A percentile compares a stretch with the other conserved stretches of the same genome.
Evolutionary conservation across 768 basidiomycete genomes (phyloP).

Genomic region (Suillus subaureus): DNA sequence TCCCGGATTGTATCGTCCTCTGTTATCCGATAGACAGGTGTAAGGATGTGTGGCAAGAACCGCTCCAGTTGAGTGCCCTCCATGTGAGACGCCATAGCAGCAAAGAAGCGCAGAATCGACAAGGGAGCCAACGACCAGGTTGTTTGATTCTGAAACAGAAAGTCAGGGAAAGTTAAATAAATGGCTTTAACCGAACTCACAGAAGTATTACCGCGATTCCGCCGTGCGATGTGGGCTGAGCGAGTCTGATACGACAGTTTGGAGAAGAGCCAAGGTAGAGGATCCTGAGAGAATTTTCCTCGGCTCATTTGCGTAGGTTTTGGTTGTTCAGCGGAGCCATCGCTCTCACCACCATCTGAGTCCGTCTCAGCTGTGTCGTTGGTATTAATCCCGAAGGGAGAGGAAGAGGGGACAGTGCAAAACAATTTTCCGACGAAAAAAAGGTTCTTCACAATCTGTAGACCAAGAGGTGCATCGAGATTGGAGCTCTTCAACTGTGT

Average conservation of each 20-base stretch:
- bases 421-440: conserved; percentile 93
- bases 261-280: conserved; percentile 92
- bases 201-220: conserved; percentile 49
- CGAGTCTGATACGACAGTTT: conserved; percentile 87
- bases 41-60: conserved; percentile 83
- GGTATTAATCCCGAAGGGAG: conserved; percentile 21
- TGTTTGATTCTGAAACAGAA: conserved; percentile 43
- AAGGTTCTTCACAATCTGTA: conserved; percentile 91
- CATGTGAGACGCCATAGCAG: conserved; percentile 83
- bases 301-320: neutral
- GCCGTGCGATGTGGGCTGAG: conserved; percentile 71
- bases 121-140: conserved; percentile 86
- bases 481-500: conserved; percentile 82
- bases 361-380: conserved; percentile 32
- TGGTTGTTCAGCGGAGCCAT: conserved; percentile 8
- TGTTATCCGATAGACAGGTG: conserved; percentile 82
- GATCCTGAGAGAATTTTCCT: conserved; percentile 37
- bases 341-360: conserved; percentile 29
- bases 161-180: neutral
- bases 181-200: conserved; percentile 39
- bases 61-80: conserved; percentile 55
- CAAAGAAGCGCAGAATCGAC: conserved; percentile 89
- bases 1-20: conserved; percentile 88
- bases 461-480: conserved; percentile 66
- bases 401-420: conserved; percentile 40